Conservation (phyloP, 2,329 filamentous ascomycete genomes). For the Aspergillus neoniger region DNA sequence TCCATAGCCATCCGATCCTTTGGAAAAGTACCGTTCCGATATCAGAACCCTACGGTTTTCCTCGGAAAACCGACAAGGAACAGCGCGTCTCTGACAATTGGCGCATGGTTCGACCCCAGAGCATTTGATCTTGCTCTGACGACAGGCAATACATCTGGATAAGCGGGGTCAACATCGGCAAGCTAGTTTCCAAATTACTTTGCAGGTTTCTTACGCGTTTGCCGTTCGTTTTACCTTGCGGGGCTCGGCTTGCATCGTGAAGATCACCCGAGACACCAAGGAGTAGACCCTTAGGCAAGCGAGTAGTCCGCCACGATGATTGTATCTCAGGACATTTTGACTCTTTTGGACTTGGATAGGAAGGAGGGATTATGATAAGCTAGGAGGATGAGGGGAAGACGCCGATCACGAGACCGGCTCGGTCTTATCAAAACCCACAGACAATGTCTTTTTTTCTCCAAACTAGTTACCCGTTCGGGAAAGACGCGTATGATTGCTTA, state of each 20-base stretch:
- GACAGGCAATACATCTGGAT: constrained; percentile 31
- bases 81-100: constrained; percentile 21
- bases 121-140: constrained; percentile 47
- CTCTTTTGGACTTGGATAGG: background rate
- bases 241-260: constrained; percentile 5
- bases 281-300: background rate
- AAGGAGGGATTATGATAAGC: background rate
- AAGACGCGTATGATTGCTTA: background rate
- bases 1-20: background rate
- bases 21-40: constrained; percentile 31
- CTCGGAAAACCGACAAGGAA: constrained; percentile 36
- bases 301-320: background rate
- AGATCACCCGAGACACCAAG: background rate
- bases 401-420: background rate
- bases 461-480: too few relatives aligned
- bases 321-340: background rate
- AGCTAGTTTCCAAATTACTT: background rate
- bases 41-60: constrained; percentile 31
- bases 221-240: constrained; percentile 12
- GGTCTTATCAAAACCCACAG: background rate
- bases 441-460: background rate
- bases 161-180: background rate
- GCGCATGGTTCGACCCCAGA: constrained; percentile 42
- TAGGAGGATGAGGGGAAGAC: background rate
- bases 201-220: constrained; percentile 13